phyloP scores from a whole-genome alignment of 2,329 filamentous ascomycete genomes.

The Hortaea werneckii region DNA sequence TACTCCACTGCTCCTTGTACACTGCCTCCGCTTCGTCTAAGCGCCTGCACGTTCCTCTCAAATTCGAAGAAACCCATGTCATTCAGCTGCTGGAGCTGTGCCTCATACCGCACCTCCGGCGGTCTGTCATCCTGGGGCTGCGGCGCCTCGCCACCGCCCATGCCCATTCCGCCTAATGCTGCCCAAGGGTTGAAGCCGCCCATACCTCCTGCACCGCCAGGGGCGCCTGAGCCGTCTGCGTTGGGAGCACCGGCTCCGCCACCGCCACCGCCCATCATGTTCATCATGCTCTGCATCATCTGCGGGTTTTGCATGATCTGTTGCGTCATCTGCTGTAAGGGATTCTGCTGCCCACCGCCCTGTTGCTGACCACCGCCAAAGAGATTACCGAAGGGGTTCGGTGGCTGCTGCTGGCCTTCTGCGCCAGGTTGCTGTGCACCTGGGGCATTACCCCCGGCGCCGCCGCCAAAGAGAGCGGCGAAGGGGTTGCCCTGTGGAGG shows the following conservation, averaged over 20 bases:
- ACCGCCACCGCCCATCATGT: slow-evolving; percentile 41
- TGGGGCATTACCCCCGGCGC: slow-evolving; percentile 10
- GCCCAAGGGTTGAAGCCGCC: slow-evolving; percentile 38
- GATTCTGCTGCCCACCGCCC: slow-evolving; percentile 32
- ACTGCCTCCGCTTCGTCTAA: slow-evolving; percentile 81
- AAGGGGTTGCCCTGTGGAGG: slow-evolving; percentile 44
- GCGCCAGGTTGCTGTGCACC: slow-evolving; percentile 13
- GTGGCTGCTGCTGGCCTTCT: slow-evolving; percentile 25
- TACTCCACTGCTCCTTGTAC: slow-evolving; percentile 86
- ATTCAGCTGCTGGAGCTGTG: slow-evolving; percentile 84
- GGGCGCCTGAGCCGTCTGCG: slow-evolving; percentile 13
- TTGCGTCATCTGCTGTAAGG: slow-evolving; percentile 37
- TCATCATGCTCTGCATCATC: slow-evolving; percentile 41
- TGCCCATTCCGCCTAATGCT: slow-evolving; percentile 26
- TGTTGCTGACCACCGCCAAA: slow-evolving; percentile 33
- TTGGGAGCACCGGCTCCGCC: slow-evolving; percentile 13
- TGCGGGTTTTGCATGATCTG: slow-evolving; percentile 49
- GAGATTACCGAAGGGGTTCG: slow-evolving; percentile 60
- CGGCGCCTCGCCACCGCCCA: slow-evolving; percentile 24
- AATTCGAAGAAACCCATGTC: slow-evolving; percentile 99
- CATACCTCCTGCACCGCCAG: slow-evolving; percentile 12
- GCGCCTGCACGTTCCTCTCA: slow-evolving; percentile 78
- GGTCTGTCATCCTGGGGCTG: slow-evolving; percentile 70
- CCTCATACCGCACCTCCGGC: slow-evolving; percentile 85
- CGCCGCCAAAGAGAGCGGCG: slow-evolving; percentile 45